phyloP scores from a whole-genome alignment of 2,329 filamentous ascomycete genomes.

The Clarireedia hainanense region DNA sequence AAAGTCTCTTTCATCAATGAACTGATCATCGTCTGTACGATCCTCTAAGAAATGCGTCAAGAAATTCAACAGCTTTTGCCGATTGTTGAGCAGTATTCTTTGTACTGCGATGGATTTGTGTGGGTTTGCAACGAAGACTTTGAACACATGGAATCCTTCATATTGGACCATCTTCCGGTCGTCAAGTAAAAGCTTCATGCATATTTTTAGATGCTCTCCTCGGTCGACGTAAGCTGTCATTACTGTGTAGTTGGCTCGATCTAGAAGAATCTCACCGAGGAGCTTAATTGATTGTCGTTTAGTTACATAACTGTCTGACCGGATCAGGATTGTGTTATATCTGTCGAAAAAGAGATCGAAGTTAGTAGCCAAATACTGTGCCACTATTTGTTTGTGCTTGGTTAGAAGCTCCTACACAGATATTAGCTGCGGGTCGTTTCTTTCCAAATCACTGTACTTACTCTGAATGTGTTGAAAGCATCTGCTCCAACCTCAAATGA shows the following conservation, averaged over 20 bases:
- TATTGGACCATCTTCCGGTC: conserved; percentile 99
- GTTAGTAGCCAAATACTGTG: conserved; percentile 79
- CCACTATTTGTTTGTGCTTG: conserved; percentile 85
- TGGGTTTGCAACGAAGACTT: conserved; percentile 97
- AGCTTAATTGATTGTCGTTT: conserved; percentile 98
- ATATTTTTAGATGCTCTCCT: conserved; percentile 92
- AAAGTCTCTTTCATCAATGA: conserved; percentile 96
- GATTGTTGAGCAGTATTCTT: conserved; percentile 92
- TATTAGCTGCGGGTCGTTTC: conserved; percentile 10
- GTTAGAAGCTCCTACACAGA: conserved; percentile 75
- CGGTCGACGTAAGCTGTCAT: conserved; percentile 97
- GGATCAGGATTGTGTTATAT: conserved; percentile 82
- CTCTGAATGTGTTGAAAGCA: conserved; percentile 93
- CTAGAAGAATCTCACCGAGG: conserved; percentile 86
- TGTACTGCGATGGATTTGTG: conserved; percentile 97
- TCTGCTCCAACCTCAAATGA: conserved; percentile 96
- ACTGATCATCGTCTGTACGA: conserved; percentile 94
- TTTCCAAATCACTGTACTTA: conserved; percentile 36
- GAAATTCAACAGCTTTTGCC: conserved; percentile 83
- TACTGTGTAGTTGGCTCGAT: conserved; percentile 92
- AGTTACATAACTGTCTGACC: conserved; percentile 93
- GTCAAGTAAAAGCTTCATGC: conserved; percentile 94
- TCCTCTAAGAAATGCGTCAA: conserved; percentile 89
- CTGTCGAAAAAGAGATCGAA: conserved; percentile 88
- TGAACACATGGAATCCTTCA: conserved; percentile 98